Evolutionary conservation across 768 basidiomycete genomes (phyloP).

Genomic region (Bullera alba): DNA sequence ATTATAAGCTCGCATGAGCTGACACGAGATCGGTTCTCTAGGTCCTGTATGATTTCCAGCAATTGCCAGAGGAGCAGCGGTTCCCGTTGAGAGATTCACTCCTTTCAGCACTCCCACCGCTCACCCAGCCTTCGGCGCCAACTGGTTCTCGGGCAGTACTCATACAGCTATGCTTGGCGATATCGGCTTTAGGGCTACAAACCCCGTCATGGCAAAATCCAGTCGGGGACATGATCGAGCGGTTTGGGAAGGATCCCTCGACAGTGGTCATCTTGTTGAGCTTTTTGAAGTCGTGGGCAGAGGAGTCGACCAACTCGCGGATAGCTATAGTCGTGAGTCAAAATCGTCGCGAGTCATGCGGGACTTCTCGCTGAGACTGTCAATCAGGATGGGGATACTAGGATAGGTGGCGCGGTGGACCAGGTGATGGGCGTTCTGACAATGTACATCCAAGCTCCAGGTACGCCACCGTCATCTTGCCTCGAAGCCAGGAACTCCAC

Average conservation of each 20-base stretch:
- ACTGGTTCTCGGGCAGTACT: constrained; percentile 74
- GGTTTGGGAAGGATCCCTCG: constrained; percentile 73
- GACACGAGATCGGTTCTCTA: constrained; percentile 48
- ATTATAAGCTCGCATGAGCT: no score
- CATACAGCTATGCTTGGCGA: constrained; percentile 79
- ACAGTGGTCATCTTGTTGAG: constrained; percentile 79
- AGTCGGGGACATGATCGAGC: constrained; percentile 71
- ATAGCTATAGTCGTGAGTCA: constrained; percentile 77
- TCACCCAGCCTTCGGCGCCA: constrained; percentile 49
- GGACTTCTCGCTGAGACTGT: neutral
- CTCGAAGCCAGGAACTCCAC: neutral
- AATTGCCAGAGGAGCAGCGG: constrained; percentile 68
- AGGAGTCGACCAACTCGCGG: constrained; percentile 76
- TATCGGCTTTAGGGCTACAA: constrained; percentile 86
- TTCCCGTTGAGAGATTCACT: constrained; percentile 81
- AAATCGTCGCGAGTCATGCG: neutral
- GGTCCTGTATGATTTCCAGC: constrained; percentile 91
- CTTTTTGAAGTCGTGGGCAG: constrained; percentile 83
- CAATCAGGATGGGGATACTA: constrained; percentile 34
- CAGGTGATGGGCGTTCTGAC: constrained; percentile 70
- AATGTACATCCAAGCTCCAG: constrained; percentile 81
- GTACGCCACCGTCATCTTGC: constrained; percentile 53
- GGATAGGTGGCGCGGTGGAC: constrained; percentile 47
- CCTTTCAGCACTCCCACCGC: constrained; percentile 63
- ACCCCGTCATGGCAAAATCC: constrained; percentile 71